phyloP scores from a whole-genome alignment of 2,329 filamentous ascomycete species.

The Cryphonectria carpinicola region DNA sequence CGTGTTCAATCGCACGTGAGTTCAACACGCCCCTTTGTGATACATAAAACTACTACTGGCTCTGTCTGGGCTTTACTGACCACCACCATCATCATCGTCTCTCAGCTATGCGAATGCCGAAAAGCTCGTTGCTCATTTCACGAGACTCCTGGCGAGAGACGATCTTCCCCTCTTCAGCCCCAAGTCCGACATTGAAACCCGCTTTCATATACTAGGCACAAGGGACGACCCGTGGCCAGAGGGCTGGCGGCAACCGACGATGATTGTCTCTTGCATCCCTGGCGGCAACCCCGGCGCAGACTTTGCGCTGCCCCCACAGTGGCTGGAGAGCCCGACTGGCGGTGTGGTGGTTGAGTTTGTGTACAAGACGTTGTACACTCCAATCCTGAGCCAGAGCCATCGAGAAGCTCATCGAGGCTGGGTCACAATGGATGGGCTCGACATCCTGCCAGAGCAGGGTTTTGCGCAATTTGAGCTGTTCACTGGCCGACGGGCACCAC shows the following conservation, averaged over 20 bases:
- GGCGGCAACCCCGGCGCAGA: slow-evolving; percentile 67
- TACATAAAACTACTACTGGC: no score
- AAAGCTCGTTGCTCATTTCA: slow-evolving; percentile 71
- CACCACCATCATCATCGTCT: background rate
- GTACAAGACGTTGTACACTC: slow-evolving; percentile 75
- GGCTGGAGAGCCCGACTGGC: slow-evolving; percentile 74
- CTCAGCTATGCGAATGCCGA: slow-evolving; percentile 59
- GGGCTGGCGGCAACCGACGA: slow-evolving; percentile 66
- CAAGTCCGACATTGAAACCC: slow-evolving; percentile 45
- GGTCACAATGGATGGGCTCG: slow-evolving; percentile 76
- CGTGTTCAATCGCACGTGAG: slow-evolving; percentile 69
- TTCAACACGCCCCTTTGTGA: background rate
- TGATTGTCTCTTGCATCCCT: slow-evolving; percentile 77
- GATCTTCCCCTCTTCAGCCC: slow-evolving; percentile 49
- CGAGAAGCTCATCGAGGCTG: slow-evolving; percentile 64
- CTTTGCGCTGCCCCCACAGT: slow-evolving; percentile 69
- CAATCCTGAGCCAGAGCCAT: slow-evolving; percentile 70
- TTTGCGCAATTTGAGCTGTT: slow-evolving; percentile 84
- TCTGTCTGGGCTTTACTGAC: background rate
- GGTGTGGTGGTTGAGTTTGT: slow-evolving; percentile 77
- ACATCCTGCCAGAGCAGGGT: slow-evolving; percentile 77
- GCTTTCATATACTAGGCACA: slow-evolving; percentile 62
- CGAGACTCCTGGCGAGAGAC: slow-evolving; percentile 52
- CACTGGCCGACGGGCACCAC: slow-evolving; percentile 71
- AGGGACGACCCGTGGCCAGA: slow-evolving; percentile 67